A percentile compares a stretch with the other conserved stretches of the same genome.
These are phyloP conservation scores for Aspergillus pseudonomiae DNA, from an alignment of 2,329 filamentous ascomycete genomes.

Conservation along the genomic window DNA sequence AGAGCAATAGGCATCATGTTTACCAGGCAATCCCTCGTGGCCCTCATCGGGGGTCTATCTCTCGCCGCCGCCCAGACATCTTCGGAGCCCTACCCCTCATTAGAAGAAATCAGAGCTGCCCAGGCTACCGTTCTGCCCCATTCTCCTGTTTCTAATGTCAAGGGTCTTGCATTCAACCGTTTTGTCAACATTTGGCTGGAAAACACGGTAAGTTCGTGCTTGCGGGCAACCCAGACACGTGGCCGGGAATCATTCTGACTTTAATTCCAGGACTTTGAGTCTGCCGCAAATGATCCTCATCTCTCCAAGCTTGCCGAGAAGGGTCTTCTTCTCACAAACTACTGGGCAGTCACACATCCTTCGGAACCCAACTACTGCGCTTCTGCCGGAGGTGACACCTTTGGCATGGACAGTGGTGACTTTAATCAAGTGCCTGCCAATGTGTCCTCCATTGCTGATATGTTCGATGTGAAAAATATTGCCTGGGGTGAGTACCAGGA, in stretches of 20 bases:
- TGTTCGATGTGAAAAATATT: conserved; percentile 67
- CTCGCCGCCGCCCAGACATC: conserved; percentile 26
- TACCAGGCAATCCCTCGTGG: conserved; percentile 21
- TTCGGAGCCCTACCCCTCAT: conserved; percentile 28
- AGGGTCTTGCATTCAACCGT: conserved; percentile 73
- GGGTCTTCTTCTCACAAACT: conserved; percentile 64
- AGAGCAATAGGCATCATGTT: conserved; percentile 17
- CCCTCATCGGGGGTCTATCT: conserved; percentile 27
- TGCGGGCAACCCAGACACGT: background rate
- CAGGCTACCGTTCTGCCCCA: conserved; percentile 62
- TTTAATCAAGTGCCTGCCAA: conserved; percentile 63
- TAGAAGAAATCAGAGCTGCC: conserved; percentile 31
- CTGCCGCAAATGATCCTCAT: conserved; percentile 61
- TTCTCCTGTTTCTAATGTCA: conserved; percentile 65
- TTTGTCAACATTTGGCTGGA: conserved; percentile 76
- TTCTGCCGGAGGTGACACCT: conserved; percentile 70
- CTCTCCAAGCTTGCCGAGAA: conserved; percentile 34
- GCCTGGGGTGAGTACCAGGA: conserved; percentile 77
- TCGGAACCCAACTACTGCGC: conserved; percentile 78
- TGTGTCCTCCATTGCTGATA: conserved; percentile 68
- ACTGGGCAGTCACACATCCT: conserved; percentile 69
- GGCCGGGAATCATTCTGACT: background rate
- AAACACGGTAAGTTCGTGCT: conserved; percentile 62
- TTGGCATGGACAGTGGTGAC: conserved; percentile 70
- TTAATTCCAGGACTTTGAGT: conserved; percentile 57